Percentiles rank a stretch among this genome's conserved stretches.
These are phyloP conservation scores for Hymenoscyphus scutula DNA, from an alignment of 2,329 filamentous ascomycete genomes.

Conservation along the genomic window DNA sequence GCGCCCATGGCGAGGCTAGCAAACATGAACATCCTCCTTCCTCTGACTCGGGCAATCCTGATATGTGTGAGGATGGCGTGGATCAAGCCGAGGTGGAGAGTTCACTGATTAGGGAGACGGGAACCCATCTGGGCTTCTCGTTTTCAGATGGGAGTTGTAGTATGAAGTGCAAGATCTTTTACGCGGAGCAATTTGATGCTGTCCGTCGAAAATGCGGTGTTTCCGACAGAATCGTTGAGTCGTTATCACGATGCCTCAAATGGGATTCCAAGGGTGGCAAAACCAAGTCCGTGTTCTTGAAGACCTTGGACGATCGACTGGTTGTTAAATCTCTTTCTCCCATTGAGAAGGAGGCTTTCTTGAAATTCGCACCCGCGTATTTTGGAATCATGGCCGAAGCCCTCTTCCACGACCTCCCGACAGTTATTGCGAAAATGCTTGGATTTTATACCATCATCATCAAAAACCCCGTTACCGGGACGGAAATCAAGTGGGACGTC, in stretches of 20 bases:
- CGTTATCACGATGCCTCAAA: slow-evolving; percentile 89
- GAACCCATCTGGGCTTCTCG: slow-evolving; percentile 93
- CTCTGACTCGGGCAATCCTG: slow-evolving; percentile 20
- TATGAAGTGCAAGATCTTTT: slow-evolving; percentile 98
- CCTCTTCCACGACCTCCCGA: slow-evolving; percentile 90
- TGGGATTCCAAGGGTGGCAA: slow-evolving; percentile 99
- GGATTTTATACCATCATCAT: slow-evolving; percentile 97
- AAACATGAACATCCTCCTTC: slow-evolving; percentile 35
- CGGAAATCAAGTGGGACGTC: slow-evolving; percentile 91
- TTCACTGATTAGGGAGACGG: slow-evolving; percentile 77
- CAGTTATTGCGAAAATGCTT: slow-evolving; percentile 98
- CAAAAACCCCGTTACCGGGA: slow-evolving; percentile 87
- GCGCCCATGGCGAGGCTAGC: slow-evolving; percentile 47
- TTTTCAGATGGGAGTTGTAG: slow-evolving; percentile 91
- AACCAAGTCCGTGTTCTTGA: slow-evolving; percentile 94
- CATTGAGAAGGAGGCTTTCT: slow-evolving; percentile 89
- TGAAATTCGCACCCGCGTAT: slow-evolving; percentile 94
- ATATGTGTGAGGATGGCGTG: slow-evolving; percentile 35
- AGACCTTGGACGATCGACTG: slow-evolving; percentile 91
- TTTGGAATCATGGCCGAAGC: slow-evolving; percentile 97
- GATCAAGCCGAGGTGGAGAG: slow-evolving; percentile 77
- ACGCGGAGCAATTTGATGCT: slow-evolving; percentile 96
- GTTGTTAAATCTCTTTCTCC: slow-evolving; percentile 78
- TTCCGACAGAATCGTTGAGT: slow-evolving; percentile 90
- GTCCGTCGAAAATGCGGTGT: slow-evolving; percentile 90